Base-by-base conservation (phyloP, 2,329 filamentous ascomycete species). In the Fusarium subtropicale region DNA sequence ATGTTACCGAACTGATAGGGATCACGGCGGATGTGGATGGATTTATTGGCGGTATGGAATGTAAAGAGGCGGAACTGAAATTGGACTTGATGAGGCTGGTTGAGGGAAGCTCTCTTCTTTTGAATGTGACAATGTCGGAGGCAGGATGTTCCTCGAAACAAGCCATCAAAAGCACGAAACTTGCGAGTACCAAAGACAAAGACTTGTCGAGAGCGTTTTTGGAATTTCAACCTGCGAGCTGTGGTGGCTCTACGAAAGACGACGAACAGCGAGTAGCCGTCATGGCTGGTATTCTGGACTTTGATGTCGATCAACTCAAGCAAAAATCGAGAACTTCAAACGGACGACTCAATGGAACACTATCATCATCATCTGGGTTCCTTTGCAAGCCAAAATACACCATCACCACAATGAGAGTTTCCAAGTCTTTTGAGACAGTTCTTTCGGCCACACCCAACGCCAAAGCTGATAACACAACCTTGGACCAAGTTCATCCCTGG, bases 21-120 rank as follows among this genome's bases (percentile, higher is more conserved):
- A 53, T 80, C 11, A 70, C 68, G 18, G 76, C 78, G 7, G 74
- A 68, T 1, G 79, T 82, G 1, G 75, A 80, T 30, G 79, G 80
- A 7, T 79, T 81, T 18, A 65, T 73, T 7, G 73, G 74, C 7
- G 67, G 67, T 0, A 65, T 82, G 7, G 73, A 76, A 1, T 82
- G 80, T 33, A 71, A 77, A 16, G 44, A 64, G 12, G 79, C 77
- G 2, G 36, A 55, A 18, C 50, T 75, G 18, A 60, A 65, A 7
- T 44, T 80, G 10, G 69, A 70, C 2, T 70, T 71, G 3, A 56
- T 79, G 6, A 66, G 71, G 54, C 66, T 71, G 11, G 56, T 54
- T 4, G 56, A 65, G 3, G 57, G 58, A 26, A 38, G 31, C 5
- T 66, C 60, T 20, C 46, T 76, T 30, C 61, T 63, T 56, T 60